Base-by-base conservation (phyloP, 192 early-diverging fungal genomes). In the Coemansia sp. region DNA sequence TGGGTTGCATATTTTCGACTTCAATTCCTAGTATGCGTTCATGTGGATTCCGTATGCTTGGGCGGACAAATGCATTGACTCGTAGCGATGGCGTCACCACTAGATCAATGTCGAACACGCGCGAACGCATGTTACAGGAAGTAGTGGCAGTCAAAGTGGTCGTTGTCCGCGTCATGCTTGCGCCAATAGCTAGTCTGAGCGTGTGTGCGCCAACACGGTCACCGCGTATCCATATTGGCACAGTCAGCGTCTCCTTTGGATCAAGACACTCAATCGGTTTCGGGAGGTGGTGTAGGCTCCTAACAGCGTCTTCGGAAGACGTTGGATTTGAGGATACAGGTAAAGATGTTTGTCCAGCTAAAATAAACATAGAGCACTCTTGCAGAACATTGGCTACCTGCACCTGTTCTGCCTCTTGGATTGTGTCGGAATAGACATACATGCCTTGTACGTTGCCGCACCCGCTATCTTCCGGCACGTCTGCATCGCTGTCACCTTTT, bases 1-100 rank as follows among this genome's bases (percentile, higher is more conserved):
- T 49, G 19, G 65, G 4, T 50, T 67, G 67, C 52, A 73, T 64
- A 55, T 80, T 79, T 54, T 79, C 75, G 22, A 95, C 83, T 85
- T 98, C 97, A 34, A 98, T 86, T 2, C 94, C 95, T 25, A 98
- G 83, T 25, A 96, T 88, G 59, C 92, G 95, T 65, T 97, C 94
- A 68, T 88, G 86, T 7, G 93, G 77, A 10, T 70, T 80, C n/a
- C 71, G 82, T 21, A 85, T 77, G 58, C 93, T 92, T 6, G 93
- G 91, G 24, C 94, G 74, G 8, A 95, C 94, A 73, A 98, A 97
- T 0, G 95, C 92, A 66, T 94, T 95, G 71, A 98, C 93, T 52
- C 93, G 86, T 18, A 98, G 80, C 4, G 94, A 95, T 8, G 94
- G 92, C 34, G 84, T 71, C 3, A 98, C 94, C 19, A 92, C 84